A percentile compares a stretch with the other conserved stretches of the same genome.
Evolutionary conservation across 2,329 filamentous ascomycete genomes (phyloP).

Genomic region (Fusarium duplospermum): DNA sequence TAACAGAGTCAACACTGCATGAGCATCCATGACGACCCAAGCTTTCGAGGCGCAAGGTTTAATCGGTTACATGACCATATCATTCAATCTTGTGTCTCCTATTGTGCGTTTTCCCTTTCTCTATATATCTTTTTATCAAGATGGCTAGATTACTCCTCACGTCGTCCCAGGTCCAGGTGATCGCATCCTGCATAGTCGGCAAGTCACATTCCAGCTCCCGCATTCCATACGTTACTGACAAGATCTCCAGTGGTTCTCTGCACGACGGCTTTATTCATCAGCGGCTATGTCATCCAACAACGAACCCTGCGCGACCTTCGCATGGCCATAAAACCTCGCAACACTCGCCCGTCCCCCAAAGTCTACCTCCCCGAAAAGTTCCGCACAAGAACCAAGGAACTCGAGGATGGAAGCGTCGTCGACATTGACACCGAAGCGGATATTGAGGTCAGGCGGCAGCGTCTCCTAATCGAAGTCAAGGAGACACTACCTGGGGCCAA

Average conservation of each 20-base stretch:
- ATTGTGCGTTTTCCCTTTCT: neutral
- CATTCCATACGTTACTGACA: conserved; percentile 35
- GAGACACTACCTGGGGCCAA: conserved; percentile 43
- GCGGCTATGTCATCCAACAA: conserved; percentile 89
- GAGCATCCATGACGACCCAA: conserved; percentile 30
- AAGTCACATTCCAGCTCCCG: conserved; percentile 46
- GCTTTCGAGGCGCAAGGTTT: conserved; percentile 4
- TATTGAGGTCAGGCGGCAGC: conserved; percentile 43
- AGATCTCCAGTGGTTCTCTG: conserved; percentile 73
- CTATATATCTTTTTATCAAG: neutral
- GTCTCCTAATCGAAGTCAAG: conserved; percentile 51
- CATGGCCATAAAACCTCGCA: conserved; percentile 69
- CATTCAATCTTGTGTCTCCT: neutral
- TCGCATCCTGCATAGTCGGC: conserved; percentile 74
- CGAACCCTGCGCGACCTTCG: conserved; percentile 84
- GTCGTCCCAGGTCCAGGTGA: conserved; percentile 76
- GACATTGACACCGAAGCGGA: conserved; percentile 52
- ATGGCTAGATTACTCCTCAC: conserved; percentile 69
- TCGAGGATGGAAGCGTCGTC: conserved; percentile 60
- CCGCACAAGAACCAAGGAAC: conserved; percentile 57
- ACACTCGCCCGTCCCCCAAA: conserved; percentile 58
- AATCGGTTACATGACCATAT: neutral
- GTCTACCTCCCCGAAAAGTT: conserved; percentile 65
- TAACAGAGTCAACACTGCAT: conserved; percentile 48
- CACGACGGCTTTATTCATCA: conserved; percentile 85